A percentile compares a stretch with the other conserved stretches of the same genome.
phyloP scores from a whole-genome alignment of 108 stramenopile species.

The Ochromonas danica region DNA sequence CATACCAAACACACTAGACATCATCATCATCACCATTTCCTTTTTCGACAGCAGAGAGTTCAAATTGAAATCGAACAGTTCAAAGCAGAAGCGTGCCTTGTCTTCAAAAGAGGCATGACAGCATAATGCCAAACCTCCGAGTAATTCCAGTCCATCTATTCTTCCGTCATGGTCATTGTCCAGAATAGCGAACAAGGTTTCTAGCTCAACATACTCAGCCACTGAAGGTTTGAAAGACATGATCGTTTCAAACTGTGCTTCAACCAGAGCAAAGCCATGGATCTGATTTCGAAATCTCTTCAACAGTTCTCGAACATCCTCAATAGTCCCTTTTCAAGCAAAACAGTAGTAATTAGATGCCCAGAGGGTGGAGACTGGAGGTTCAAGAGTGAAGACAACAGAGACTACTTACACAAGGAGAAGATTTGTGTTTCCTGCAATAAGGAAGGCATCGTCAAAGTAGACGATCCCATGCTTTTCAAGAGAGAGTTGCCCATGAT shows the following conservation, averaged over 20 bases:
- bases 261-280: conserved; percentile 41
- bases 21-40: conserved; percentile 52
- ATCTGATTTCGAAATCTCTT: conserved; percentile 29
- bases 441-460: too few relatives aligned
- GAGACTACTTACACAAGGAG: neutral
- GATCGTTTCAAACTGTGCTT: conserved; percentile 43
- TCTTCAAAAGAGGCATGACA: conserved; percentile 44
- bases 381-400: neutral
- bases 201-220: conserved; percentile 5
- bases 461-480: too few relatives aligned
- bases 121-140: conserved; percentile 43
- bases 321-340: conserved; percentile 28
- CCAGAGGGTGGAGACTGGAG: neutral
- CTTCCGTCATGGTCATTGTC: conserved; percentile 51
- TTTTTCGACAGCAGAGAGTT: conserved; percentile 38
- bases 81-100: conserved; percentile 47
- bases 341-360: neutral
- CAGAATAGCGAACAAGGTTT: conserved; percentile 32
- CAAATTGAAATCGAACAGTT: conserved; percentile 53
- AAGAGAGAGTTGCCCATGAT: too few relatives aligned
- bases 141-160: conserved; percentile 47
- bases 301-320: conserved; percentile 37
- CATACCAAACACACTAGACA: conserved; percentile 40
- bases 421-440: neutral
- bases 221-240: conserved; percentile 26